Percentiles rank a stretch among this genome's conserved stretches.
phyloP scores from a whole-genome alignment of 768 basidiomycete genomes.

The Suillus subalutaceus region DNA sequence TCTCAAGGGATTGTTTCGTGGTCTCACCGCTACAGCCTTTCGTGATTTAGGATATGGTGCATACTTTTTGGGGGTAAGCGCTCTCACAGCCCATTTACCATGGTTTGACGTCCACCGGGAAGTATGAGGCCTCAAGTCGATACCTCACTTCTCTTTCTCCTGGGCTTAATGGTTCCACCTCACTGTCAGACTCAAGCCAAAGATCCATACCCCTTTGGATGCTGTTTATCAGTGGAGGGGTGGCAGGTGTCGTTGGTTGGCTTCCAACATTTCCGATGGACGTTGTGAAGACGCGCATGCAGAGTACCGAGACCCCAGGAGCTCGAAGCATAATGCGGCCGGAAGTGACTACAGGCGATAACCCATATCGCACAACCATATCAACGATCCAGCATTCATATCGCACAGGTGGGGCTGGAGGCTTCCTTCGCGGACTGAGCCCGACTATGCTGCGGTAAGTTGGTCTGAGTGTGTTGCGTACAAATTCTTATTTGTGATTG shows the following conservation, averaged over 20 bases:
- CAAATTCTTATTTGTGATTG: constrained; percentile 10
- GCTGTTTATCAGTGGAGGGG: constrained; percentile 71
- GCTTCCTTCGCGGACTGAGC: constrained; percentile 76
- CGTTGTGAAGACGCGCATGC: constrained; percentile 88
- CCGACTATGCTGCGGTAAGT: constrained; percentile 79
- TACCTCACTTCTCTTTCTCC: constrained; percentile 39
- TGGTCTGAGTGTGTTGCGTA: not conserved
- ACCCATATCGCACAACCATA: constrained; percentile 61
- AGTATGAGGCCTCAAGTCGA: constrained; percentile 71
- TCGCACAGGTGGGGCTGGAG: constrained; percentile 61
- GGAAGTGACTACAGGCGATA: constrained; percentile 18
- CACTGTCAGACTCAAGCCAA: constrained; percentile 46
- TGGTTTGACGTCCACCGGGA: constrained; percentile 13
- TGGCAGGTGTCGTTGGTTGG: constrained; percentile 83
- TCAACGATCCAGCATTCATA: constrained; percentile 66
- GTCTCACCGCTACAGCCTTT: constrained; percentile 70
- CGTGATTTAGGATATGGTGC: constrained; percentile 84
- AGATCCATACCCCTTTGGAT: constrained; percentile 52
- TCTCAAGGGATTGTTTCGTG: constrained; percentile 73
- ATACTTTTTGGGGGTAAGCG: constrained; percentile 77
- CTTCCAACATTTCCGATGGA: constrained; percentile 84
- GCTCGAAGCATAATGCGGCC: not conserved
- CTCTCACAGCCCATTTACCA: constrained; percentile 3
- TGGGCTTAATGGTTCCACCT: constrained; percentile 32
- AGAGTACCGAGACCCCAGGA: constrained; percentile 43